Evolutionary conservation across 441 rosid species (phyloP), one percentile per base, ranked within the genome.

Genomic region (Pelargonium myrrhifolium): DNA sequence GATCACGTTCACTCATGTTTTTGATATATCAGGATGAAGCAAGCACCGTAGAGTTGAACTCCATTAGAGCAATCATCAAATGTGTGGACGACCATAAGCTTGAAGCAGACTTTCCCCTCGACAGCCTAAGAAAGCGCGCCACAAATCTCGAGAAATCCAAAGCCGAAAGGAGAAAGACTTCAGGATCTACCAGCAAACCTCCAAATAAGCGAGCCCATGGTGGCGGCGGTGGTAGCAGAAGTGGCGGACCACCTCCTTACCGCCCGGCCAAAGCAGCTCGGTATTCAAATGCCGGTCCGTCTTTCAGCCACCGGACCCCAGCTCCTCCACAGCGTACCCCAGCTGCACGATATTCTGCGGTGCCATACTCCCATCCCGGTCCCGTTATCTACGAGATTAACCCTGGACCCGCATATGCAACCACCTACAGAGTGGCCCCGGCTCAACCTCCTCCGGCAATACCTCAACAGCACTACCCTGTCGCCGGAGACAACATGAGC

Each of bases 51-150:
- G 89, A 85, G 66, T 65, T 85, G 77, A 85, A 67, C 62, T 72
- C 87, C 43, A 77, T 83, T 47, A 85, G 66, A 77, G 81, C 83
- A 3, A 79, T 83, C 70, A 78, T 83, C 66, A 85, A 75, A 76
- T 83, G 89, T 3, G 79, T 83, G 17, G 89, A 83, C 77, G 87
- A 85, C 75, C 86, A 80, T 70, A 82, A 82, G 63, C 86, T 83
- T 17, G 86, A 85, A 63, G 61, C 83, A 10, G 81, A 77, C 37
- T 82, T 83, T 68, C 40, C 85, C 7, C 47, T 77, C n/a, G 86
- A 82, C 58, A 69, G 14, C 68, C 75, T 85, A 64, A 80, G 67
- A 67, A 85, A 79, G 76, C 68, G 81, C 42, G 85, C 71, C 31
- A 9, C 71, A 45, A 81, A 71, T 42, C 79, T 85, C 71, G 89